Evolutionary conservation across 176 grass and related monocot species (phyloP), one percentile per base, ranked within the genome.

Genomic region (Coix lacrymajobi): DNA sequence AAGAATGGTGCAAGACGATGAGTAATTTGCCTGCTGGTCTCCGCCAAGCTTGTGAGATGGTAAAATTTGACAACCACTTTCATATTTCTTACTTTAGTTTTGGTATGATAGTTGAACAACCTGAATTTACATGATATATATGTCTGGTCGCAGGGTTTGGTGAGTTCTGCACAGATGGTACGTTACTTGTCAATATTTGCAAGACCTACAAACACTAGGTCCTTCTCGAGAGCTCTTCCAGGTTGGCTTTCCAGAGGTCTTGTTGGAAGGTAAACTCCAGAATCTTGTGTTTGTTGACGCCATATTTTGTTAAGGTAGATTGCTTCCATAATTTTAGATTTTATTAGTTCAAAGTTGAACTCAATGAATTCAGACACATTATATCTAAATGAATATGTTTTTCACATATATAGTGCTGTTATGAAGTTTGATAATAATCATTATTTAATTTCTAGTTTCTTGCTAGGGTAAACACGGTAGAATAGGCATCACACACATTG

Each of bases 1-100:
- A 99, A 82, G 96, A 99, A 77, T 99, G 96, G 96, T 91, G 90
- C 79, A 99, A 96, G 86, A 89, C 90, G 0, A 90, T 99, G 89
- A 83, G 77, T 73, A 93, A 90, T 79, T 87, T 99, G 76, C 96
- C 96, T 90, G 91, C 85, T 86, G 96, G 93, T 44, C 87, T 99
- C 25, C 73, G 70, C 40, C 96, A 99, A 91, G 93, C 96, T 80
- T 99, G 88, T 83, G 93, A 99, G 85, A 87, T 99, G 93, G 96
- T 96, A 95, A 13, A 28, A 58, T 48, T 79, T 79, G 7, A 52
- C 12, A 45, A 73, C 25, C 31, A 76, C 8, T 82, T 81, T 72
- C 79, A 24, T 64, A 65, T 81, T 28, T 72, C 33, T 66, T 49
- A 16, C 45, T 69, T 69, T 76, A 22, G 36, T 88, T 69, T 62